Percentiles rank a stretch among this genome's conserved stretches.
These are phyloP conservation scores for Canavalia ensiformis DNA, from an alignment of 306 rosid genomes.

Conservation along the genomic window DNA sequence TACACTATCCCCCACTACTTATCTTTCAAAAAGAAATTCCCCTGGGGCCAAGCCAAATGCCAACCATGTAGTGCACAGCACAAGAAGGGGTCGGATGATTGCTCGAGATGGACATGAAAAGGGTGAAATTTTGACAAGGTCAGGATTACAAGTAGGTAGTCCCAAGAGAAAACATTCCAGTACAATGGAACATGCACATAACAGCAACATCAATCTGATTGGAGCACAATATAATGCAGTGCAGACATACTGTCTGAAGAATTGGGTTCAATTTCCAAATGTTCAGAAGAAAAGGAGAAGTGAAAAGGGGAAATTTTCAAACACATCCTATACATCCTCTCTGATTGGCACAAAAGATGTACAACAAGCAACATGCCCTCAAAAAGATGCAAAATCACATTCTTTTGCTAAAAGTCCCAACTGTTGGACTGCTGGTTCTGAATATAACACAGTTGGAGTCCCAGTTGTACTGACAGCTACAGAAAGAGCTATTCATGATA, in stretches of 20 bases:
- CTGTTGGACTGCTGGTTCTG: constrained; percentile 51
- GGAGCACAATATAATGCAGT: constrained; percentile 53
- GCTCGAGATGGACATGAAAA: constrained; percentile 35
- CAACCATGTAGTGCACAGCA: constrained; percentile 1
- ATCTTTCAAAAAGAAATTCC: constrained; percentile 39
- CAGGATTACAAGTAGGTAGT: constrained; percentile 38
- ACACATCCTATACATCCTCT: constrained; percentile 43
- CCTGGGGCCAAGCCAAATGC: constrained; percentile 36
- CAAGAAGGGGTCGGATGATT: constrained; percentile 42
- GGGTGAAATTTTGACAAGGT: constrained; percentile 34
- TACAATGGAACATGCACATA: constrained; percentile 46
- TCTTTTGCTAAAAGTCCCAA: constrained; percentile 47
- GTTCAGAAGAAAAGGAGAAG: constrained; percentile 68
- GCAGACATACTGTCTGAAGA: constrained; percentile 48
- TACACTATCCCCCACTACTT: constrained; percentile 39
- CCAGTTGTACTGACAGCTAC: constrained; percentile 39
- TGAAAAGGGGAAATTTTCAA: constrained; percentile 56
- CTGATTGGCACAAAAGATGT: constrained; percentile 43
- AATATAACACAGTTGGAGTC: constrained; percentile 41
- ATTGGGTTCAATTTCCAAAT: constrained; percentile 62
- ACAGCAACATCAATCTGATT: constrained; percentile 50
- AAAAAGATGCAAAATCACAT: constrained; percentile 47
- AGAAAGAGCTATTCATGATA: constrained; percentile 41
- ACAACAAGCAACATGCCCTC: constrained; percentile 39
- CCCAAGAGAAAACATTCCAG: constrained; percentile 56